Evolutionary conservation across 306 rosid genomes (phyloP).

Genomic region (Echinosophora koreensis): DNA sequence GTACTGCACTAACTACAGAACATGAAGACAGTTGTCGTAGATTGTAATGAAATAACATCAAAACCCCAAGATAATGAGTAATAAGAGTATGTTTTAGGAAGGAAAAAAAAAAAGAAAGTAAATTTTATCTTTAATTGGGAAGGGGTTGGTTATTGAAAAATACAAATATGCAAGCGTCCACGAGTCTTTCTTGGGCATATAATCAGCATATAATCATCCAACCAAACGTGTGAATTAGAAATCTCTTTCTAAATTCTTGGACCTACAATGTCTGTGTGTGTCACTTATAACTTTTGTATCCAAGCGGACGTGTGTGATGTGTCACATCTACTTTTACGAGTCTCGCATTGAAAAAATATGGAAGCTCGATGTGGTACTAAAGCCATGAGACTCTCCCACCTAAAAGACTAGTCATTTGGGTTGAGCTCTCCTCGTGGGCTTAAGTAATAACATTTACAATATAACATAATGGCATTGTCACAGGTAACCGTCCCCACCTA

Average conservation of each 20-base stretch:
- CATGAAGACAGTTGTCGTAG: neutral
- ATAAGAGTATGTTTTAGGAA: neutral
- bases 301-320: no score
- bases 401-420: no score
- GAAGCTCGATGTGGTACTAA: no score
- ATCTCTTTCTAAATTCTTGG: neutral
- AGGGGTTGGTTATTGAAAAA: neutral
- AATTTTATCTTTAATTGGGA: neutral
- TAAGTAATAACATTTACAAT: no score
- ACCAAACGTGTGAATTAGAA: neutral
- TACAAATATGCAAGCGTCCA: neutral
- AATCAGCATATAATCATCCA: constrained; percentile 2
- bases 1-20: neutral
- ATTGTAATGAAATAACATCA: constrained; percentile 4
- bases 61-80: neutral
- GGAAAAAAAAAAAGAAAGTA: neutral
- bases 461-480: no score
- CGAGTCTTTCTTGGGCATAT: neutral
- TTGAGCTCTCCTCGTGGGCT: no score
- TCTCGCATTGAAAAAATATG: no score
- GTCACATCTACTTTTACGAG: no score
- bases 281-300: neutral
- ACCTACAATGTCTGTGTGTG: neutral
- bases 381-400: no score
- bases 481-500: no score